A percentile compares a stretch with the other conserved stretches of the same genome.
phyloP scores from a whole-genome alignment of 805 yeast species.

The Candida ortonii region DNA sequence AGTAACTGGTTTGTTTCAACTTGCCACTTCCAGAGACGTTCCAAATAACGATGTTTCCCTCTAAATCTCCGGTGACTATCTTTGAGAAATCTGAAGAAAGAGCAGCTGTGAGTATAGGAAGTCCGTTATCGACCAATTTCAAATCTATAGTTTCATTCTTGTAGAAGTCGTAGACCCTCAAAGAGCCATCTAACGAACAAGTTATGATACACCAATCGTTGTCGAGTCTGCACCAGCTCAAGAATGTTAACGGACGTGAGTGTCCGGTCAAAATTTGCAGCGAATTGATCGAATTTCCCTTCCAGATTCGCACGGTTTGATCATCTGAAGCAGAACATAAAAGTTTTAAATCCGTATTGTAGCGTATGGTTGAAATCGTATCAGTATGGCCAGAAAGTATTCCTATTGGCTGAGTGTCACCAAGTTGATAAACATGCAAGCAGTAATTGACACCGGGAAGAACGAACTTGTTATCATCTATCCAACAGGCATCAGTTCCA shows the following conservation, averaged over 20 bases:
- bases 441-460: constrained; percentile 59
- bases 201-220: constrained; percentile 38
- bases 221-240: constrained; percentile 51
- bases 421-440: constrained; percentile 53
- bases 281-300: constrained; percentile 55
- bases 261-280: constrained; percentile 51
- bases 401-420: constrained; percentile 47
- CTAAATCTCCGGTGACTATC: constrained; percentile 64
- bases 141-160: constrained; percentile 39
- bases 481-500: constrained; percentile 70
- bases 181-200: constrained; percentile 67
- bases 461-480: constrained; percentile 65
- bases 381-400: constrained; percentile 63
- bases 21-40: constrained; percentile 29
- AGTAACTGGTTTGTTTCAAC: constrained; percentile 19
- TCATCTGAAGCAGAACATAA: constrained; percentile 81
- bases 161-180: constrained; percentile 63
- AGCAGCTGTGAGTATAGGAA: constrained; percentile 52
- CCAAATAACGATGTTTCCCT: constrained; percentile 58
- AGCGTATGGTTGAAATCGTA: constrained; percentile 53
- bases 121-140: constrained; percentile 41
- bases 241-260: constrained; percentile 52
- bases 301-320: constrained; percentile 70
- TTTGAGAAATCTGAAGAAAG: constrained; percentile 48
- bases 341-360: constrained; percentile 49